Base-by-base conservation (phyloP, 495 filamentous ascomycete species). In the Aspergillus affinis region DNA sequence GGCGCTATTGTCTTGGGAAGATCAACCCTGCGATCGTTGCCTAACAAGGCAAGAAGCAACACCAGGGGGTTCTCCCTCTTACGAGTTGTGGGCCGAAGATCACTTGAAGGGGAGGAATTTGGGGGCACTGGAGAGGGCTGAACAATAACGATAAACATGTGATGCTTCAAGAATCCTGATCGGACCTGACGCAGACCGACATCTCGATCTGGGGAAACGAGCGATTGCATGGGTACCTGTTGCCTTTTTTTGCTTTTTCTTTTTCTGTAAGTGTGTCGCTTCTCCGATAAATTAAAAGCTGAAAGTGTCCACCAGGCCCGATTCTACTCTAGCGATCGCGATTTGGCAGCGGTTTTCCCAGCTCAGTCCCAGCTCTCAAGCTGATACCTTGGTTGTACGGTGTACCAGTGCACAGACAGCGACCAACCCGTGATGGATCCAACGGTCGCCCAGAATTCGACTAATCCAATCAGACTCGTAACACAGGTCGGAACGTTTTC, bases 341-440 rank as follows among this genome's bases (percentile, higher is more conserved):
- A 41, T 41, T 15, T 41, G 36, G 36, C 9, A 15, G 12, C 30
- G 7, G 30, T 41, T 41, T n/a, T 49, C 47, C 19, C 21, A 49
- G 7, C 47, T 49, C 20, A 48, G 46, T 7, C 15, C 46, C 18
- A 27, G 23, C 23, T 27, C 27, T 50, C 12, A 18, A 48, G 41
- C 45, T 12, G 23, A 26, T 30, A 23, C 46, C 20, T 51, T 23
- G 41, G 20, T 52, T 41, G 29, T 55, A 58, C 56, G 8, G 48
- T 57, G 23, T 49, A 46, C 32, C 48, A 41, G 54, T 62, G 60
- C 64, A 66, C 60, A 62, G 64, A 66, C 60, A 55, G 49, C 45
- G 44, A 57, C 32, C 56, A 59, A 51, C 56, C 57, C 48, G 48
- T 59, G 60, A 66, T 65, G 59, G 62, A 68, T 68, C 66, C 58